Base-by-base conservation (phyloP, 78 protist species). In the Anaeramoeba flamelloides region DNA sequence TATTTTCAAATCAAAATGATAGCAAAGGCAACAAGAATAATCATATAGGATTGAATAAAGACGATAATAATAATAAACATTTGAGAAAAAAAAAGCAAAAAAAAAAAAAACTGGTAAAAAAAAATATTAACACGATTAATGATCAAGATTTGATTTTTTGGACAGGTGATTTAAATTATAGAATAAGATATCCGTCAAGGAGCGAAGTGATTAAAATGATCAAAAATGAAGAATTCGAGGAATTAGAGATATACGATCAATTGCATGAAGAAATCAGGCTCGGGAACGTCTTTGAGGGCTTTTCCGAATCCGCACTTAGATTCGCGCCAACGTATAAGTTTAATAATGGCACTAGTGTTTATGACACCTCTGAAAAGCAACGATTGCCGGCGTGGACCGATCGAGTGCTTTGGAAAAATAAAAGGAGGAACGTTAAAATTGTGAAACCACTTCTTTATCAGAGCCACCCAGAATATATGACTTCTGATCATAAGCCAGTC, bases 171-270 rank as follows among this genome's bases (percentile, higher is more conserved):
- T 53, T 53, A 53, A 53, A 53, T 53, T 53, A 53, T 53, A 8
- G 69, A 53, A 53, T 53, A 53, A 17, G 34, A 53, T 53, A 26
- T 26, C 85, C 90, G 36, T 53, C 69, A 17, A 53, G 17, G 8
- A 26, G 34, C 8, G 34, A 53, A 53, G 69, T 53, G 8, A 8
- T 8, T 8, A 17, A 53, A 17, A 26, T 53, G 17, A 53, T 53
- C 17, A 8, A 26, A 17, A 53, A 53, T 53, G 17, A 53, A 17
- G 69, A 53, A 53, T 53, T 26, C 69, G 69, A 53, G 8, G 17
- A 53, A 53, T 53, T 53, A 53, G 8, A 26, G 8, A 53, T 17
- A 17, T 26, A 53, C 17, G 69, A 53, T 53, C 69, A 53, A 53
- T 53, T 53, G 17, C 8, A 53, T 8, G 69, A 53, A 17, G 34